Percentiles rank a stretch among this genome's conserved stretches.
phyloP scores from a whole-genome alignment of 2,329 filamentous ascomycete genomes.

The Alternaria postmessia region DNA sequence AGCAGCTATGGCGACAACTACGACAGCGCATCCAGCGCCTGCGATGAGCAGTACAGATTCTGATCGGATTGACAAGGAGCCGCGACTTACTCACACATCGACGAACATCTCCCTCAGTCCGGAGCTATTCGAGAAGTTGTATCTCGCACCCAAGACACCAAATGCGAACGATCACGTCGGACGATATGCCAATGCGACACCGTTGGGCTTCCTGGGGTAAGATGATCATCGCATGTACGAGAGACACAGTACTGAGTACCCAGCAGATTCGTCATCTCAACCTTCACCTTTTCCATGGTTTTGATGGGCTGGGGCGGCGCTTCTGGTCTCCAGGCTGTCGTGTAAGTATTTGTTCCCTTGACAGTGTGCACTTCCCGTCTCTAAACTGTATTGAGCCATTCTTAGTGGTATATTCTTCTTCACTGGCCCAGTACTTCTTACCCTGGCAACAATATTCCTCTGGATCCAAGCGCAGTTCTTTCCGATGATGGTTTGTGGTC shows the following conservation, averaged over 20 bases:
- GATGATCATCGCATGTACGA: background rate
- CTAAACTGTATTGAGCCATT: background rate
- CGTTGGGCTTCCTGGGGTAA: slow-evolving; percentile 42
- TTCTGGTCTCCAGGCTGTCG: slow-evolving; percentile 47
- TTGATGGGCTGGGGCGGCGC: slow-evolving; percentile 53
- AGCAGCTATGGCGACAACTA: slow-evolving; percentile 9
- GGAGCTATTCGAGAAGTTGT: slow-evolving; percentile 42
- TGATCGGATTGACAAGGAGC: slow-evolving; percentile 31
- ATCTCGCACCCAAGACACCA: slow-evolving; percentile 36
- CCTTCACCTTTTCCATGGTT: slow-evolving; percentile 53
- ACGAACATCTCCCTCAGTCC: slow-evolving; percentile 41
- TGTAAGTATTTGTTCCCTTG: slow-evolving; percentile 20
- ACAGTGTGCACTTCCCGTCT: background rate
- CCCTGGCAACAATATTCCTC: slow-evolving; percentile 60
- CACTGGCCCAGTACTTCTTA: slow-evolving; percentile 58
- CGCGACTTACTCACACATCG: slow-evolving; percentile 28
- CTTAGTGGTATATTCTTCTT: slow-evolving; percentile 53
- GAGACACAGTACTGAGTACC: background rate
- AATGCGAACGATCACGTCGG: slow-evolving; percentile 27
- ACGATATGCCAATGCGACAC: slow-evolving; percentile 37
- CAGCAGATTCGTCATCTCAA: slow-evolving; percentile 49
- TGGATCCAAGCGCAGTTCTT: slow-evolving; percentile 55
- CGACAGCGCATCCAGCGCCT: background rate
- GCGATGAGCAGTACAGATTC: slow-evolving; percentile 14
- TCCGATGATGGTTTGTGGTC: slow-evolving; percentile 61